Evolutionary conservation across 2,329 filamentous ascomycete species (phyloP).

Genomic region (Stagonosporopsis rhizophila): DNA sequence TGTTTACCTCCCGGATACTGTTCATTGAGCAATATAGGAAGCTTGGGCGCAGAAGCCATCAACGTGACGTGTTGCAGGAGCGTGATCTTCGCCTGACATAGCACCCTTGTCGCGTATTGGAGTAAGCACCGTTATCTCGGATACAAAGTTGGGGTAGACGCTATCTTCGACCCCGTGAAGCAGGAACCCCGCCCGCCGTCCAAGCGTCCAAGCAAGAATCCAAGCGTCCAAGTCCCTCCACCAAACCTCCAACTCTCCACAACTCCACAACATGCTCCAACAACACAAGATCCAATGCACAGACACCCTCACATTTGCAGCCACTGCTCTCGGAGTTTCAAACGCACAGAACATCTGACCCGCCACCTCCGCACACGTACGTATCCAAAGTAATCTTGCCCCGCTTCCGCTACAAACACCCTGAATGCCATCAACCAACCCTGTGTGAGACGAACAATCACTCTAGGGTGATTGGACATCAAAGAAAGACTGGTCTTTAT

Average conservation of each 20-base stretch:
- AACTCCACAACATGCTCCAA: slow-evolving; percentile 26
- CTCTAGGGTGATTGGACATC: background rate
- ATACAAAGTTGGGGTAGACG: slow-evolving; percentile 9
- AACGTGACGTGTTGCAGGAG: slow-evolving; percentile 4
- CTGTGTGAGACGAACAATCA: background rate
- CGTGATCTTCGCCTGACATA: background rate
- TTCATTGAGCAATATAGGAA: background rate
- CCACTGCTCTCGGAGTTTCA: slow-evolving; percentile 39
- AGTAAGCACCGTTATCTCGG: slow-evolving; percentile 9
- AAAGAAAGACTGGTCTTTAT: background rate
- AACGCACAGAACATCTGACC: slow-evolving; percentile 40
- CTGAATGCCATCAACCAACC: background rate
- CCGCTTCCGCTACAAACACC: background rate
- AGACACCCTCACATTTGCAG: slow-evolving; percentile 35
- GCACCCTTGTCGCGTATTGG: background rate
- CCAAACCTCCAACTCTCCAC: slow-evolving; percentile 21
- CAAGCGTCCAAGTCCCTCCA: background rate
- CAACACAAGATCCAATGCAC: slow-evolving; percentile 29
- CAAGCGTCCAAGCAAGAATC: background rate
- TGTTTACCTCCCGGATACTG: background rate
- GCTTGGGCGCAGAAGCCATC: background rate
- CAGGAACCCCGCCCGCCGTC: background rate
- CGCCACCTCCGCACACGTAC: slow-evolving; percentile 42
- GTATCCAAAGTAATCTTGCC: slow-evolving; percentile 1
- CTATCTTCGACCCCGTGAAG: background rate